Evolutionary conservation across 805 yeast species (phyloP), one percentile per base, ranked within the genome.

Genomic region (Tetrapisispora iriomotensis): DNA sequence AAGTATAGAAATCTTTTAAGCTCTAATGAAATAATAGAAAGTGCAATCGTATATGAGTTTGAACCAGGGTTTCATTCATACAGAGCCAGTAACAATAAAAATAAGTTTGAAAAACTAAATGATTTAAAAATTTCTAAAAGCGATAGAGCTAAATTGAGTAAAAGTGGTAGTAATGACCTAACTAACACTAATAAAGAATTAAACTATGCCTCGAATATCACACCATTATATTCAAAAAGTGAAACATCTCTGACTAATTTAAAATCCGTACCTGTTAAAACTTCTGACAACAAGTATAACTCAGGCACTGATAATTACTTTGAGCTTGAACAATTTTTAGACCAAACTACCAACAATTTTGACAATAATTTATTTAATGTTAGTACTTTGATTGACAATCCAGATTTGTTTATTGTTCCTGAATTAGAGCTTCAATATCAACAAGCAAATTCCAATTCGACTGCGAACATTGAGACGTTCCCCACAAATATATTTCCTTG

Each of bases 11-110:
- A 38, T 17, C 57, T 62, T 22, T 63, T 72, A 9, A 75, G 80
- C 13, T 73, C 74, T 31, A 77, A 71, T 38, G 83, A 78, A 47
- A 67, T 77, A 32, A 74, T 77, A 3, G 75, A 75, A 23, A 71
- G 80, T 50, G 75, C 82, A 43, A 67, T 74, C 10, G 26, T 30
- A 3, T 36, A 39, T 20, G 34, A 30, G 14, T 35, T 13, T 31
- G 42, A 39, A 18, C 40, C 40, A 6, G 36, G 22, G 1, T 38
- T 25, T 18, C 26, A 38, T 12, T 13, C 28, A 8, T 28, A 29
- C 6, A 24, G 29, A 23, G 26, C 12, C 2, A 29, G 7, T 6
- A 19, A 17, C 18, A n/a, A 4, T 18, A 29, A 23, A 14, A 13
- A 4, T 10, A 28, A 14, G 28, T 2, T 15, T 6, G 14, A 20